phyloP scores from a whole-genome alignment of 2,329 filamentous ascomycete genomes.

The Colletotrichum shisoi region DNA sequence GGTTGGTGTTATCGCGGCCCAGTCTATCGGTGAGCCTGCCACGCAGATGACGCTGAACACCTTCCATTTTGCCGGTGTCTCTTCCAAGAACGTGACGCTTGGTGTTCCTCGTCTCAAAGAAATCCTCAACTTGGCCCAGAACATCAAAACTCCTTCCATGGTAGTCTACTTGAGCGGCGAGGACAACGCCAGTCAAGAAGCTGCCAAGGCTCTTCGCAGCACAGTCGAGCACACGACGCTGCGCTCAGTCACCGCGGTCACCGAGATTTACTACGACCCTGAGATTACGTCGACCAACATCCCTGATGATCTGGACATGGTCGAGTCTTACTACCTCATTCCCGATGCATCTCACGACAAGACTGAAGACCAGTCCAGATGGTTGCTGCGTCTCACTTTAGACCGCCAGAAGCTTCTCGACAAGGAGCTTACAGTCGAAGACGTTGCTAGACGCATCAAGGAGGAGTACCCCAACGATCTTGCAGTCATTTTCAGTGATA shows the following conservation, averaged over 20 bases:
- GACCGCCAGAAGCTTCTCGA: slow-evolving; percentile 95
- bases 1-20: slow-evolving; percentile 96
- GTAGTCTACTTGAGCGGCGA: slow-evolving; percentile 78
- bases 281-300: slow-evolving; percentile 87
- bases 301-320: slow-evolving; percentile 87
- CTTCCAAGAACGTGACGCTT: slow-evolving; percentile 98
- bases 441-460: slow-evolving; percentile 90
- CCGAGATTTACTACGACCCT: slow-evolving; percentile 97
- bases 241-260: slow-evolving; percentile 86
- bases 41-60: slow-evolving; percentile 99
- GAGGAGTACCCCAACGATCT: slow-evolving; percentile 84
- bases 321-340: slow-evolving; percentile 96
- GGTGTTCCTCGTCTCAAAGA: slow-evolving; percentile 99
- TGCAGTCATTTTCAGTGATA: slow-evolving; percentile 95
- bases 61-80: slow-evolving; percentile 99
- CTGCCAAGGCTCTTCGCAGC: slow-evolving; percentile 85
- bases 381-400: slow-evolving; percentile 91
- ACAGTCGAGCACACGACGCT: slow-evolving; percentile 93
- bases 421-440: slow-evolving; percentile 88
- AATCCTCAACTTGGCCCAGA: slow-evolving; percentile 96
- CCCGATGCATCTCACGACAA: slow-evolving; percentile 74
- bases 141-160: slow-evolving; percentile 99
- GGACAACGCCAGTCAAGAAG: slow-evolving; percentile 72
- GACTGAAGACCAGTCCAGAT: slow-evolving; percentile 82
- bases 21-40: slow-evolving; percentile 97